Evolutionary conservation across 345 rosid species (phyloP), one percentile per base, ranked within the genome.

Genomic region (Sisymbrium irio): DNA sequence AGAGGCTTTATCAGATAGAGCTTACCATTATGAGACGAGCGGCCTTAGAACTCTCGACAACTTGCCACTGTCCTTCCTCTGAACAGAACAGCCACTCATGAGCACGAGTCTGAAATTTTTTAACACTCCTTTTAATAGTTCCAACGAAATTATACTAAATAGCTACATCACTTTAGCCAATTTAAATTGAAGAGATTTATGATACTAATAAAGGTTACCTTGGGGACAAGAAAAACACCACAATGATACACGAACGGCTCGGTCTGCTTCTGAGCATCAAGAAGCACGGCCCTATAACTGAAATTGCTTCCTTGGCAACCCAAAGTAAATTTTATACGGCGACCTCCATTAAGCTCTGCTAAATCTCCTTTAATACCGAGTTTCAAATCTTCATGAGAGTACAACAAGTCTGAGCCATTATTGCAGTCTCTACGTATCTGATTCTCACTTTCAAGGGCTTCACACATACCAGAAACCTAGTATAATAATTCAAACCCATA

Each of bases 61-160:
- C 82, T 68, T 77, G 67, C 97, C 97, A 91, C 72, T 91, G 98
- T 77, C 98, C 98, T 88, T 89, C 98, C 81, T 94, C 96, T 75
- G 96, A 87, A 80, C 89, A 84, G 87, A 87, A 94, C 75, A 94
- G 90, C 98, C 98, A 94, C 67, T 89, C 98, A 82, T 83, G 93
- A 84, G 95, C 83, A 61, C 90, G 89, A 67, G 87, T 77, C 97
- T 93, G 96, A 84, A 86, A 85, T 77, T 78, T 22, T 28, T 22
- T 22, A 78, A 78, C 65, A 81, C 60, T 51, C 55, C 73, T 85
- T 82, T 65, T 67, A 56, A 46, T 72, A 59, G 37, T 32, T 46
- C 66, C 67, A 61, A 51, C 22, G 37, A 58, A 46, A 37, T 7
- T 13, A 19, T 7, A 51, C 9, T 47, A 41, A 13, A 51, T 10